A percentile compares a stretch with the other conserved stretches of the same genome.
These are phyloP conservation scores for Bremia lactucae DNA, from an alignment of 352 stramenopile genomes.

Conservation along the genomic window DNA sequence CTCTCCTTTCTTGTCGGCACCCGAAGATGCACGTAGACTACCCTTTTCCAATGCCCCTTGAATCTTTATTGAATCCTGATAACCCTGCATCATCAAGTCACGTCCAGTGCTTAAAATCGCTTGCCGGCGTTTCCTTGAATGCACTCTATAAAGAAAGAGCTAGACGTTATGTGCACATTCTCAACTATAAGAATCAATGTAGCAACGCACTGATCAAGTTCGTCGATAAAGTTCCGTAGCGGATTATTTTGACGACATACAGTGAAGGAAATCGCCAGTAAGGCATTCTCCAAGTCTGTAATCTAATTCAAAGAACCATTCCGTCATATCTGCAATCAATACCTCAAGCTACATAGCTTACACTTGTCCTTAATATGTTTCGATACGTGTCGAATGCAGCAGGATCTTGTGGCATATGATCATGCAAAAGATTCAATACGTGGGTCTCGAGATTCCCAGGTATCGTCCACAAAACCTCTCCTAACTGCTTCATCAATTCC, in stretches of 20 bases:
- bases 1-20: conserved; percentile 29
- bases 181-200: background rate
- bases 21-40: conserved; percentile 31
- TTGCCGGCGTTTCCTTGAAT: conserved; percentile 60
- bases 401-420: conserved; percentile 59
- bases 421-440: conserved; percentile 46
- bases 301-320: conserved; percentile 28
- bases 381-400: conserved; percentile 37
- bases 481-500: conserved; percentile 41
- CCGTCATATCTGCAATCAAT: too few species aligned
- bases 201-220: conserved; percentile 50
- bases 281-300: conserved; percentile 32
- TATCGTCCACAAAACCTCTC: conserved; percentile 57
- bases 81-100: conserved; percentile 42
- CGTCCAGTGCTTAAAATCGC: conserved; percentile 40
- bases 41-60: conserved; percentile 39
- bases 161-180: background rate
- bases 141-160: conserved; percentile 26
- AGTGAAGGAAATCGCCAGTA: conserved; percentile 37
- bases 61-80: conserved; percentile 56
- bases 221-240: conserved; percentile 40
- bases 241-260: conserved; percentile 43
- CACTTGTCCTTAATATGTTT: conserved; percentile 26
- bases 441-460: conserved; percentile 60
- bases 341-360: too few species aligned